phyloP scores from a whole-genome alignment of 495 filamentous ascomycete species.

The Aspergillus taichungensis region DNA sequence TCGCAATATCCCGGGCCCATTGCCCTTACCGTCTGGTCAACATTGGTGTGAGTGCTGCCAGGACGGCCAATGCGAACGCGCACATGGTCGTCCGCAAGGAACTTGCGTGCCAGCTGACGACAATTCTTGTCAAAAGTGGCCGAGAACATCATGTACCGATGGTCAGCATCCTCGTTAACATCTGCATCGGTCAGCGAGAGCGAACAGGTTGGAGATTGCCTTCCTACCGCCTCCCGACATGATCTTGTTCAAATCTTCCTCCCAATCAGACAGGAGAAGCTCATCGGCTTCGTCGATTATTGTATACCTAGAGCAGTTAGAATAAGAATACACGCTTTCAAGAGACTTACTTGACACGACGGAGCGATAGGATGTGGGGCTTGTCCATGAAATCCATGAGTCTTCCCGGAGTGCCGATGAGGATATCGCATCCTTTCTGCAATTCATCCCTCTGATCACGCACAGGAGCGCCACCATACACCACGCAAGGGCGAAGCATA shows the following conservation, averaged over 20 bases:
- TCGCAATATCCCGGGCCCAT: neutral
- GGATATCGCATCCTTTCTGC: constrained; percentile 74
- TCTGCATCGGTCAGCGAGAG: constrained; percentile 24
- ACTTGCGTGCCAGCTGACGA: constrained; percentile 64
- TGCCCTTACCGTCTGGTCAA: constrained; percentile 52
- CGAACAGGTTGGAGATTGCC: constrained; percentile 3
- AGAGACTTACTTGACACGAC: constrained; percentile 57
- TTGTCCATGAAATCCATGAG: constrained; percentile 73
- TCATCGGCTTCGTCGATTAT: constrained; percentile 96
- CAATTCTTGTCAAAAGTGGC: constrained; percentile 79
- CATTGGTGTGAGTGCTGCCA: constrained; percentile 69
- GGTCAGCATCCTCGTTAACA: constrained; percentile 69
- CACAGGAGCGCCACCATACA: constrained; percentile 75
- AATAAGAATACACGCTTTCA: constrained; percentile 1
- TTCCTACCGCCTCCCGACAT: constrained; percentile 67
- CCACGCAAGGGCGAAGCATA: constrained; percentile 86
- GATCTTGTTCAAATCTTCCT: constrained; percentile 57
- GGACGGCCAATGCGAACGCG: constrained; percentile 78
- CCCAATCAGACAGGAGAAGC: constrained; percentile 71
- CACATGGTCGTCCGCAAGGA: constrained; percentile 62
- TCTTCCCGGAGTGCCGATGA: constrained; percentile 83
- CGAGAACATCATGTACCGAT: constrained; percentile 87
- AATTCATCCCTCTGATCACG: constrained; percentile 61
- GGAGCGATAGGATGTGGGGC: constrained; percentile 56
- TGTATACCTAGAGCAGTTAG: constrained; percentile 47